A percentile compares a stretch with the other conserved stretches of the same genome.
Conservation (phyloP, 352 stramenopile species). For the Plasmopara halstedii region DNA sequence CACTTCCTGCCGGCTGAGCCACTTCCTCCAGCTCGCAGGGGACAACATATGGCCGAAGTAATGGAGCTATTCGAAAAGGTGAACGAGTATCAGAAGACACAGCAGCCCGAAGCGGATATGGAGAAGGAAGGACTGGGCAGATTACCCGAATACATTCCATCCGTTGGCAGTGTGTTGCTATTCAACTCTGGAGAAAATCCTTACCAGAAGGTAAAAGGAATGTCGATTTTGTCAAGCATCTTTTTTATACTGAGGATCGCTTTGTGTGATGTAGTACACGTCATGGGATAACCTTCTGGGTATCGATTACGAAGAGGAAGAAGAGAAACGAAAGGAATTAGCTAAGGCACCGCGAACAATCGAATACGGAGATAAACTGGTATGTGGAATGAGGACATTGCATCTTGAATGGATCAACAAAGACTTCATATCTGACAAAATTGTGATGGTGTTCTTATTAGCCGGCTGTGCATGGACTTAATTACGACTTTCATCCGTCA, state of each 20-base stretch:
- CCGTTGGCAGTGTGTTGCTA: constrained; percentile 71
- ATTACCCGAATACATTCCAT: constrained; percentile 76
- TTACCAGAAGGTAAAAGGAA: constrained; percentile 64
- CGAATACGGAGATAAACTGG: constrained; percentile 73
- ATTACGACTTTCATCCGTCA: constrained; percentile 73
- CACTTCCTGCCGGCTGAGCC: constrained; percentile 78
- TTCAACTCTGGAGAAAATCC: constrained; percentile 86
- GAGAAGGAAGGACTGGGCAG: constrained; percentile 71
- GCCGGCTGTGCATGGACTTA: constrained; percentile 57
- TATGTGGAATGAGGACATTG: constrained; percentile 9
- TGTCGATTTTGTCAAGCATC: background rate
- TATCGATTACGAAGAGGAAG: constrained; percentile 81
- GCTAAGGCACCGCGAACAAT: constrained; percentile 72
- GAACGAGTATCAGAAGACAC: constrained; percentile 67
- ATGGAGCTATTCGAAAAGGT: constrained; percentile 81
- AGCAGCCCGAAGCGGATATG: constrained; percentile 75
- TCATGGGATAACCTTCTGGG: constrained; percentile 84
- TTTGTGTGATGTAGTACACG: constrained; percentile 50
- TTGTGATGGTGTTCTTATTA: constrained; percentile 10
- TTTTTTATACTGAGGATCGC: background rate
- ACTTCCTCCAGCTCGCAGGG: constrained; percentile 57
- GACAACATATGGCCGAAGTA: constrained; percentile 73
- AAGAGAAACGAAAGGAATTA: constrained; percentile 78
- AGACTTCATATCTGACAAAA: background rate
- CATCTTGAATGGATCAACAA: background rate